Evolutionary conservation across 2,329 filamentous ascomycete species (phyloP).

Genomic region (Epicoccum sorghinum): DNA sequence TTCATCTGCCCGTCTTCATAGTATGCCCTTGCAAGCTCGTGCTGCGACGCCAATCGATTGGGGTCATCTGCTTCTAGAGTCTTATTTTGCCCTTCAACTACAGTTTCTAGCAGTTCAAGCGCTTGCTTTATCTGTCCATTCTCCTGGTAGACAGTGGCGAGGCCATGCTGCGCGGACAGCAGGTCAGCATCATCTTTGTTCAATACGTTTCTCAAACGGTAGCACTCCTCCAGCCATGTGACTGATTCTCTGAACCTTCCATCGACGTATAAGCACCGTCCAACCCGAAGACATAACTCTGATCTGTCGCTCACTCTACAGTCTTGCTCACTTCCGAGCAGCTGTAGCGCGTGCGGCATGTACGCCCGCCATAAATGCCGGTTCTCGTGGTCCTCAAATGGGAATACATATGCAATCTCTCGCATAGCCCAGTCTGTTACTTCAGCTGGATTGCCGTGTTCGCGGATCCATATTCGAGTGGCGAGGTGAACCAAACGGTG

Average conservation of each 20-base stretch:
- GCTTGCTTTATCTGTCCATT: too few species aligned
- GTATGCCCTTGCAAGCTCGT: slow-evolving; percentile 12
- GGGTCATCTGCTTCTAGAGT: not conserved
- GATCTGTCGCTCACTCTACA: not conserved
- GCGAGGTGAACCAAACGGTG: slow-evolving; percentile 15
- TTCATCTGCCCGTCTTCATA: slow-evolving; percentile 9
- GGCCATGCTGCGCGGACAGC: too few species aligned
- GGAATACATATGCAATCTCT: not conserved
- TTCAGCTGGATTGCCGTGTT: not conserved
- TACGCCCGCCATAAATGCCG: not conserved
- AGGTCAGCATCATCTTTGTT: not conserved
- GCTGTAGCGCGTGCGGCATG: not conserved
- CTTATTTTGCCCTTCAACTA: too few species aligned
- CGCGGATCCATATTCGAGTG: slow-evolving; percentile 9
- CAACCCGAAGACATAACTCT: not conserved
- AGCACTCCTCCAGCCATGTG: slow-evolving; percentile 5
- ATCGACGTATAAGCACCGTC: slow-evolving; percentile 4
- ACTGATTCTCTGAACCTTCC: slow-evolving; percentile 8
- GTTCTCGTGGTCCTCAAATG: not conserved
- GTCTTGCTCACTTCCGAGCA: not conserved
- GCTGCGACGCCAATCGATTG: slow-evolving; percentile 5
- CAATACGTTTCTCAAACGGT: not conserved
- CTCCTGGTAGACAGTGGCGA: too few species aligned
- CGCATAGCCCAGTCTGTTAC: not conserved
- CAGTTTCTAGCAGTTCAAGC: too few species aligned